Conservation (phyloP, 208 protist species). For the Trypanosoma boissoni region DNA sequence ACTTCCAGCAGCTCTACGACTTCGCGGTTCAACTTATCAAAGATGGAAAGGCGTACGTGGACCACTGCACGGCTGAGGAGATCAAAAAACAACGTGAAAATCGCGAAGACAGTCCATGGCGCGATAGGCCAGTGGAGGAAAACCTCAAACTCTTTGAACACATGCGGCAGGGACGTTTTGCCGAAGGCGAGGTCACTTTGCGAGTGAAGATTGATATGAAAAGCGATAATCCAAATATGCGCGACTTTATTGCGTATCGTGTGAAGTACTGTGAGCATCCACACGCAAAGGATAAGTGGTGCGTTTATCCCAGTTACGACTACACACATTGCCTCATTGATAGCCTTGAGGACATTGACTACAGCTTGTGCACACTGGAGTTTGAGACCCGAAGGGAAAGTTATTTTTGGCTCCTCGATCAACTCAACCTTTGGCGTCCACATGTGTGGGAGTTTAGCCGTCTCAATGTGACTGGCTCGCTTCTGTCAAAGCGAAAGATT, state of each 20-base stretch:
- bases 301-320: conserved; percentile 99
- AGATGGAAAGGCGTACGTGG: conserved; percentile 97
- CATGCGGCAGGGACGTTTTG: conserved; percentile 94
- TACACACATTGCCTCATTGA: conserved; percentile 99
- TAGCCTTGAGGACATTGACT: conserved; percentile 99
- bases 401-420: conserved; percentile 96
- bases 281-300: conserved; percentile 95
- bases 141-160: conserved; percentile 90
- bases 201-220: conserved; percentile 99
- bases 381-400: conserved; percentile 97
- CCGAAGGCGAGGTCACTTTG: conserved; percentile 97
- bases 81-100: conserved; percentile 89
- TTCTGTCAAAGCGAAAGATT: conserved; percentile 99
- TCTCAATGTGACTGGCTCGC: conserved; percentile 96
- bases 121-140: conserved; percentile 90
- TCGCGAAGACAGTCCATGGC: conserved; percentile 88
- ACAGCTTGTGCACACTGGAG: conserved; percentile 99
- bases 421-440: conserved; percentile 90
- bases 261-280: conserved; percentile 97
- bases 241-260: conserved; percentile 99
- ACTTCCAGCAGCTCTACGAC: conserved; percentile 98
- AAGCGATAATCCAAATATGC: conserved; percentile 97
- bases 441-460: conserved; percentile 98
- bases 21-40: conserved; percentile 98
- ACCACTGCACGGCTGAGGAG: conserved; percentile 95